These are phyloP conservation scores for Podospora anserina DNA, from an alignment of 495 filamentous ascomycete species.

Conservation along the genomic window DNA sequence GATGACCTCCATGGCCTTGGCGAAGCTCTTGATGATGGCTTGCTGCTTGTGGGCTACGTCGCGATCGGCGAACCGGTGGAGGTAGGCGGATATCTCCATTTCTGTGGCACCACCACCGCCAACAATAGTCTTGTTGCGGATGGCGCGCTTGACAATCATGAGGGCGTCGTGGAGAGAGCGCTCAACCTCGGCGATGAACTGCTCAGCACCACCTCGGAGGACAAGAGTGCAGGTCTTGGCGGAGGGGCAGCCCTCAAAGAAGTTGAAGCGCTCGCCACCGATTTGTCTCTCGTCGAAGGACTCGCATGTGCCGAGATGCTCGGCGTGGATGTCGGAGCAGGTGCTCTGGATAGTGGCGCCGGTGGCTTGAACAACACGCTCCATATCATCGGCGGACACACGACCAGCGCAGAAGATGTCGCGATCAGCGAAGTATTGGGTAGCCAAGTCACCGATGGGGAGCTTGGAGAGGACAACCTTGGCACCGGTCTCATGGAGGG, in stretches of 20 bases:
- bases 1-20: slow-evolving; percentile 95
- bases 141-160: slow-evolving; percentile 98
- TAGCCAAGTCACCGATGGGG: slow-evolving; percentile 95
- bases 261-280: slow-evolving; percentile 94
- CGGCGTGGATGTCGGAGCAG: slow-evolving; percentile 87
- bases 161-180: slow-evolving; percentile 96
- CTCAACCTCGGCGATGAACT: slow-evolving; percentile 98
- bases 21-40: slow-evolving; percentile 94
- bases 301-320: slow-evolving; percentile 89
- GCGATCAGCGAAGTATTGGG: slow-evolving; percentile 96
- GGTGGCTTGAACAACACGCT: slow-evolving; percentile 91
- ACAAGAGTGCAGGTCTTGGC: slow-evolving; percentile 97
- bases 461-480: slow-evolving; percentile 97
- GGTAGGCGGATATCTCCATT: slow-evolving; percentile 93
- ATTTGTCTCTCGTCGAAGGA: slow-evolving; percentile 94
- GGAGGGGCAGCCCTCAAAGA: slow-evolving; percentile 91
- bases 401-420: slow-evolving; percentile 98
- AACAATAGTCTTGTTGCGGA: slow-evolving; percentile 89
- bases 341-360: slow-evolving; percentile 91
- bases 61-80: slow-evolving; percentile 86
- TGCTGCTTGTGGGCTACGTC: slow-evolving; percentile 95
- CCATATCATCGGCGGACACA: slow-evolving; percentile 89
- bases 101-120: slow-evolving; percentile 92
- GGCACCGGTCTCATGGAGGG: slow-evolving; percentile 84
- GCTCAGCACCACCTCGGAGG: slow-evolving; percentile 92